These are phyloP conservation scores for Fraxinus angustifolia DNA, from an alignment of 305 asterid genomes.

Conservation along the genomic window DNA sequence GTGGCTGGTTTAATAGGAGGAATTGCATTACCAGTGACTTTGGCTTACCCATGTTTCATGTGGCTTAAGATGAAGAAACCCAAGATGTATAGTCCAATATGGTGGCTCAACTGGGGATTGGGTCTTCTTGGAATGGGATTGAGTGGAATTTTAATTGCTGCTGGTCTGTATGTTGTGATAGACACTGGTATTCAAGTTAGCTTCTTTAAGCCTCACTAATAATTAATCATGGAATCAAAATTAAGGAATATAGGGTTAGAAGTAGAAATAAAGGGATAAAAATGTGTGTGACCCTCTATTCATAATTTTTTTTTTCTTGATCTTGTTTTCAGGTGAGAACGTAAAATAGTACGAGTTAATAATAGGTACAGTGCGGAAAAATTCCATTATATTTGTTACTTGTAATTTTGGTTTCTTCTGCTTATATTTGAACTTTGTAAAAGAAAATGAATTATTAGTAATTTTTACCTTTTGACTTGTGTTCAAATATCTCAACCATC, in stretches of 20 bases:
- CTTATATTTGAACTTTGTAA: neutral
- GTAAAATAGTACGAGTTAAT: neutral
- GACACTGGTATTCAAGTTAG: constrained; percentile 61
- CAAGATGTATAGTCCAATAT: constrained; percentile 36
- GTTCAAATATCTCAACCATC: neutral
- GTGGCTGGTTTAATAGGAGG: constrained; percentile 78
- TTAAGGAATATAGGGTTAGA: neutral
- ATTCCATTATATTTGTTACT: neutral
- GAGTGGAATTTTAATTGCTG: constrained; percentile 50
- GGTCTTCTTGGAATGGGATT: constrained; percentile 62
- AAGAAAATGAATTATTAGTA: neutral
- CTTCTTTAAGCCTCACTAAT: constrained; percentile 63
- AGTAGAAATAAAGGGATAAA: neutral
- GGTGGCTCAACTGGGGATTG: constrained; percentile 74
- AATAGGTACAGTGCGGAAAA: neutral
- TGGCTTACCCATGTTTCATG: constrained; percentile 85
- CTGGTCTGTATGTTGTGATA: constrained; percentile 57
- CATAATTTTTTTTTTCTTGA: neutral
- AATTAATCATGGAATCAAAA: neutral
- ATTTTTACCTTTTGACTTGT: neutral
- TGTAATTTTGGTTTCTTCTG: neutral
- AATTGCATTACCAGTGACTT: constrained; percentile 61
- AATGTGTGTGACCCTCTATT: neutral
- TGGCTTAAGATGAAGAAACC: constrained; percentile 83
- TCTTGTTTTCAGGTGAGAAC: neutral